Evolutionary conservation across 1,284 basidiomycete genomes (phyloP).

Genomic region (Fomitopsis schrenkii): DNA sequence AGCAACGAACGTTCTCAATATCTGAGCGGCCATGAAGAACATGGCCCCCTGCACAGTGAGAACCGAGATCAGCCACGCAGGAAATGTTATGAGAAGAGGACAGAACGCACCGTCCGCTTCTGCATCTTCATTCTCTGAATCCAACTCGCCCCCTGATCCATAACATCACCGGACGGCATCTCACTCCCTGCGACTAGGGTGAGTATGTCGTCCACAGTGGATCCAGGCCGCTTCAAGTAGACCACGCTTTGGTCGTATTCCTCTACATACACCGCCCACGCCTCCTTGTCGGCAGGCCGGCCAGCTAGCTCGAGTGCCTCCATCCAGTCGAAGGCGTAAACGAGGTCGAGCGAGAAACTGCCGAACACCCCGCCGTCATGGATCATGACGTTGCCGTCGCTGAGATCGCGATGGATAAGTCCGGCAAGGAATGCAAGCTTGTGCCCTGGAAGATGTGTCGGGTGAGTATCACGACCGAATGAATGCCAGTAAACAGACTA

Average conservation of each 20-base stretch:
- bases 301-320: too few relatives aligned
- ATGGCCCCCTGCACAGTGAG: conserved; percentile 2
- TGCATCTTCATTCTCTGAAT: not conserved
- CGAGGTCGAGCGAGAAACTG: not conserved
- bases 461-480: too few relatives aligned
- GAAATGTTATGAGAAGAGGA: too few relatives aligned
- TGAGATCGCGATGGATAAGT: not conserved
- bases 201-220: not conserved
- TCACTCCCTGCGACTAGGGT: not conserved
- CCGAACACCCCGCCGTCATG: not conserved
- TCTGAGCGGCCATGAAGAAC: conserved; percentile 4
- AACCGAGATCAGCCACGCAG: too few relatives aligned
- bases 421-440: not conserved
- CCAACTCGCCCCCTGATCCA: too few relatives aligned
- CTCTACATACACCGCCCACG: not conserved
- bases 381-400: not conserved
- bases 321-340: too few relatives aligned
- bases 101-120: not conserved
- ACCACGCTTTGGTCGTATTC: not conserved
- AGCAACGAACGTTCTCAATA: not conserved
- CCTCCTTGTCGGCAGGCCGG: too few relatives aligned
- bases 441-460: not conserved
- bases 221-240: not conserved
- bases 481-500: too few relatives aligned
- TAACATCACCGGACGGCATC: too few relatives aligned